Percentiles rank a stretch among this genome's conserved stretches.
Evolutionary conservation across 352 stramenopile genomes (phyloP).

Genomic region (Pythium chondricola): DNA sequence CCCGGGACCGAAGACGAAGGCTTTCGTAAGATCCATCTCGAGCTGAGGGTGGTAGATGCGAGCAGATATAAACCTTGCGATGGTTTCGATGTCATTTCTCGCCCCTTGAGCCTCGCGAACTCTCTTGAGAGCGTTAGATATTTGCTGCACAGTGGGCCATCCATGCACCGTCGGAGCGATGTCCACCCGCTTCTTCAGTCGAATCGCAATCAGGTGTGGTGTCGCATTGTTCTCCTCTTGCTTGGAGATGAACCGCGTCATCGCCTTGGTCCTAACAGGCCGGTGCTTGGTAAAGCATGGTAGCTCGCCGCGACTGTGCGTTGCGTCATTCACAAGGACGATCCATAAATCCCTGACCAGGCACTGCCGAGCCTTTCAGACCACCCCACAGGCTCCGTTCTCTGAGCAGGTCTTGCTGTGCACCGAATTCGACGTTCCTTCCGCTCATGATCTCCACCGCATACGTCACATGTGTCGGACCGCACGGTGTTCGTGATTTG

Average conservation of each 20-base stretch:
- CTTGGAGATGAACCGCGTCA: background rate
- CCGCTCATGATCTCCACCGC: background rate
- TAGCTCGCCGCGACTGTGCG: background rate
- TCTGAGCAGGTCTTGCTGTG: background rate
- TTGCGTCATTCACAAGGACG: background rate
- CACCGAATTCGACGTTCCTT: background rate
- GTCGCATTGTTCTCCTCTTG: conserved; percentile 2
- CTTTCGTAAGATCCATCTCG: background rate
- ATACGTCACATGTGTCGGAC: conserved; percentile 4
- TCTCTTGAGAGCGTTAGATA: background rate
- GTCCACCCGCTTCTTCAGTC: background rate
- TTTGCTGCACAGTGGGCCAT: background rate
- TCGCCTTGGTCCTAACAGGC: background rate
- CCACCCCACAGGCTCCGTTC: background rate
- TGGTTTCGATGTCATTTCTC: background rate
- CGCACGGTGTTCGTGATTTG: background rate
- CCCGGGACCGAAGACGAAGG: background rate
- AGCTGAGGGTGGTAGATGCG: background rate
- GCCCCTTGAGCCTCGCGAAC: background rate
- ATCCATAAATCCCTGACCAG: background rate
- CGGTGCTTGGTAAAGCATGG: background rate
- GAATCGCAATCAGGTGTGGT: background rate
- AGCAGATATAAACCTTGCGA: background rate
- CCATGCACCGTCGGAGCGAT: background rate
- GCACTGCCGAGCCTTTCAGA: background rate